Evolutionary conservation across 2,329 filamentous ascomycete species (phyloP).

Genomic region (Nannizzia gypsea): DNA sequence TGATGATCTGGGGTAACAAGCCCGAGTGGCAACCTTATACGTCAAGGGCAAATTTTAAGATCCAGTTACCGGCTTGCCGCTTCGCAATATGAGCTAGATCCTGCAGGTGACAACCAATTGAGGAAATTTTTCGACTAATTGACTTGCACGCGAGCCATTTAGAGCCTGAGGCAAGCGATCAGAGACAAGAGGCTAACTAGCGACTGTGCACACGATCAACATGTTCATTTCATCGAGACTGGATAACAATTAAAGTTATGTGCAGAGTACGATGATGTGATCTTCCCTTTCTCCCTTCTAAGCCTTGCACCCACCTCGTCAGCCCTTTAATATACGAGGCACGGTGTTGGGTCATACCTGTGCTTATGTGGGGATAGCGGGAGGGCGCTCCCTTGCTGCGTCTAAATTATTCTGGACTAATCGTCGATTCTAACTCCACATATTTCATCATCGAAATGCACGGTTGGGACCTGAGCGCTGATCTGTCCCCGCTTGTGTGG

Average conservation of each 20-base stretch:
- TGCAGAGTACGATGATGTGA: background rate
- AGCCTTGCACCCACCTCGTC: background rate
- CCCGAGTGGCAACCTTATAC: background rate
- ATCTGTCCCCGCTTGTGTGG: background rate
- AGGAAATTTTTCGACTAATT: background rate
- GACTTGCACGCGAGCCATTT: background rate
- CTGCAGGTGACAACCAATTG: background rate
- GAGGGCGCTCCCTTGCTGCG: background rate
- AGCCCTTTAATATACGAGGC: background rate
- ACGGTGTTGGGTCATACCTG: background rate
- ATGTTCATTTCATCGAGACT: background rate
- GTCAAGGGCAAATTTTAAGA: background rate
- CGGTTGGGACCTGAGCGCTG: background rate
- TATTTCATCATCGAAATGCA: background rate
- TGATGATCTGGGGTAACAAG: background rate
- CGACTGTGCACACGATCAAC: background rate
- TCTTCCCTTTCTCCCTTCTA: background rate
- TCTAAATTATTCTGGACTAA: background rate
- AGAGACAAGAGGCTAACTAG: no score
- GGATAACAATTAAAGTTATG: background rate
- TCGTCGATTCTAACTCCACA: background rate
- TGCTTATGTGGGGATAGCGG: background rate
- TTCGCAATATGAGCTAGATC: background rate
- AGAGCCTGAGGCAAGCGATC: background rate
- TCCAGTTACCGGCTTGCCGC: background rate